These are phyloP conservation scores for Choanephora cucurbitarum DNA, from an alignment of 371 early-diverging fungal species.

Conservation along the genomic window DNA sequence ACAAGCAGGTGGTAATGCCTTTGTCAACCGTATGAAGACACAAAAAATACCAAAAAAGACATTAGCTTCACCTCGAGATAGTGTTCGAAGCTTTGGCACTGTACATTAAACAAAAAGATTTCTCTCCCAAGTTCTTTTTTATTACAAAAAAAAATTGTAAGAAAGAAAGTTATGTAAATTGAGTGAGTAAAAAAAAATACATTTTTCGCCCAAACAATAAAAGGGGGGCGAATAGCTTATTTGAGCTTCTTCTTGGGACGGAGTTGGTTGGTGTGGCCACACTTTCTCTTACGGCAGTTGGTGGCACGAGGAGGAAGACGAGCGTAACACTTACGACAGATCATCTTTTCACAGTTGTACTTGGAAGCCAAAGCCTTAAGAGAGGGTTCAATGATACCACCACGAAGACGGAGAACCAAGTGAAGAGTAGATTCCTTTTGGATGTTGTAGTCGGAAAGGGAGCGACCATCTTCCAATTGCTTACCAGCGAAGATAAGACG, in stretches of 20 bases:
- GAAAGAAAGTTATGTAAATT: conserved; percentile 1
- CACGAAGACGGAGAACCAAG: conserved; percentile 95
- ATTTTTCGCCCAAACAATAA: neutral
- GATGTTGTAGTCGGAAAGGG: conserved; percentile 81
- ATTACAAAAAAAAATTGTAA: neutral
- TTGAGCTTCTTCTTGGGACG: conserved; percentile 91
- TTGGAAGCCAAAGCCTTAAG: conserved; percentile 94
- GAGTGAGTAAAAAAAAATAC: neutral
- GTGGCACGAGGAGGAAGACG: conserved; percentile 98
- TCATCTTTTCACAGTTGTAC: conserved; percentile 98
- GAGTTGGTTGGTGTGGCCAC: conserved; percentile 98
- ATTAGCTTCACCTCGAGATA: conserved; percentile 28
- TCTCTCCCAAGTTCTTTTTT: conserved; percentile 1
- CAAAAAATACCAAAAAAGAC: conserved; percentile 19
- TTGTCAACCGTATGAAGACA: conserved; percentile 53
- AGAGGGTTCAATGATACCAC: conserved; percentile 95
- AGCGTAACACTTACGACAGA: conserved; percentile 99
- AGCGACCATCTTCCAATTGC: conserved; percentile 97
- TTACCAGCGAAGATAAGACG: conserved; percentile 99
- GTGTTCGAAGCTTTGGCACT: conserved; percentile 44
- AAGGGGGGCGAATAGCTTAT: conserved; percentile 10
- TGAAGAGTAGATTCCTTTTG: conserved; percentile 97
- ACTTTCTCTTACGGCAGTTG: conserved; percentile 99
- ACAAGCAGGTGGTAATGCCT: conserved; percentile 52
- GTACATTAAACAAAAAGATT: conserved; percentile 26